Evolutionary conservation across 1,139 yeast species (phyloP).

Genomic region (Schwanniomyces etchellsii): DNA sequence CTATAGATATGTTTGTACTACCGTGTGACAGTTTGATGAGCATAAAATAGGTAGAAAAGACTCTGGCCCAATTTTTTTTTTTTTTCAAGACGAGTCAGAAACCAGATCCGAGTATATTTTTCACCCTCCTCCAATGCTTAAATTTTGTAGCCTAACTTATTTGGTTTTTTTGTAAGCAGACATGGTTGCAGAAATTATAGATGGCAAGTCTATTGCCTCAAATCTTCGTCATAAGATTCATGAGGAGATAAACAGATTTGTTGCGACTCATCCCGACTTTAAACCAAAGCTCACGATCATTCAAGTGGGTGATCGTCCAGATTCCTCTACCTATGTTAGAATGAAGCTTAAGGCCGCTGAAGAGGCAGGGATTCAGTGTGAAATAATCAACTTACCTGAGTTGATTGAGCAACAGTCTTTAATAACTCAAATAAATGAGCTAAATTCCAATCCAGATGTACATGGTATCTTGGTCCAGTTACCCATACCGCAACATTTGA

Average conservation of each 20-base stretch:
- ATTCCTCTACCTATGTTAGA: constrained; percentile 88
- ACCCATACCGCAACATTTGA: constrained; percentile 79
- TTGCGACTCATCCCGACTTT: constrained; percentile 54
- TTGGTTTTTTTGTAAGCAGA: too few relatives aligned
- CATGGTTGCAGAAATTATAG: constrained; percentile 44
- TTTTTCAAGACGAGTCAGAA: too few relatives aligned
- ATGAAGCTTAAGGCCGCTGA: constrained; percentile 92
- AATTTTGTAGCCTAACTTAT: too few relatives aligned
- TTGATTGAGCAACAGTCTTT: constrained; percentile 53
- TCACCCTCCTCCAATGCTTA: too few relatives aligned
- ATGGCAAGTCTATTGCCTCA: constrained; percentile 69
- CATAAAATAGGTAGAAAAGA: too few relatives aligned
- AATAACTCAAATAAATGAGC: constrained; percentile 49
- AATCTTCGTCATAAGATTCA: constrained; percentile 44
- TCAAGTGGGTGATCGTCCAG: constrained; percentile 89
- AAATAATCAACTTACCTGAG: constrained; percentile 63
- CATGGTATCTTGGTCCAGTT: constrained; percentile 91
- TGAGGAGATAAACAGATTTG: constrained; percentile 51
- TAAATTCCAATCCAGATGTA: constrained; percentile 64
- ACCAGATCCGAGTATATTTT: too few relatives aligned
- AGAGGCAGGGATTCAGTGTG: constrained; percentile 75
- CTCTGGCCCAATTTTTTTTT: too few relatives aligned
- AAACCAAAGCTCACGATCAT: constrained; percentile 75
- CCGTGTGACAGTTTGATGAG: too few relatives aligned
- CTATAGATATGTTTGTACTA: too few relatives aligned